Percentiles rank a stretch among this genome's conserved stretches.
Evolutionary conservation across 1,284 basidiomycete species (phyloP).

Genomic region (Leccinum insolens): DNA sequence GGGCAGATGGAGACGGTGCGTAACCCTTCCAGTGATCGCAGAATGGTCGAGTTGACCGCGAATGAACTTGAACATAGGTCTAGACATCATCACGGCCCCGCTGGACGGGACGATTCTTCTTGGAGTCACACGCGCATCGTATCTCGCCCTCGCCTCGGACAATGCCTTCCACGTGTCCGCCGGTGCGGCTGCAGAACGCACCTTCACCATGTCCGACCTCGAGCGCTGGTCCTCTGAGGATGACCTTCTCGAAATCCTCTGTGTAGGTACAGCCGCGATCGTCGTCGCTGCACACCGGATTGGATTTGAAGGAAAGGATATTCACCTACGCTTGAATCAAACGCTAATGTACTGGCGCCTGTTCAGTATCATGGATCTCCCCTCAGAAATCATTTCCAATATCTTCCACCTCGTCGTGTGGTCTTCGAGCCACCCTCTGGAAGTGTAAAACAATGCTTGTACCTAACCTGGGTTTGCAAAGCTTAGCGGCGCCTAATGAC

Average conservation of each 20-base stretch:
- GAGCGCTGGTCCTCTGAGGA: constrained; percentile 48
- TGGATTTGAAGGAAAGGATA: constrained; percentile 35
- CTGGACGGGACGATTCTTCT: constrained; percentile 78
- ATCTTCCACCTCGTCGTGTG: constrained; percentile 62
- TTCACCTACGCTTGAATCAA: constrained; percentile 33
- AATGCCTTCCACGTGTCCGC: constrained; percentile 13
- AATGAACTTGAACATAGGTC: constrained; percentile 31
- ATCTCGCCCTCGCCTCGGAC: constrained; percentile 59
- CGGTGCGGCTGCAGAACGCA: constrained; percentile 51
- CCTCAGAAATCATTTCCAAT: constrained; percentile 60
- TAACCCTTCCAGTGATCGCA: background rate
- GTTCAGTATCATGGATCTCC: constrained; percentile 64
- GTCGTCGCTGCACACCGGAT: constrained; percentile 43
- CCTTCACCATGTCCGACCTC: constrained; percentile 68
- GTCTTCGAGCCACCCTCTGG: constrained; percentile 40
- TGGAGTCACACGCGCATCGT: constrained; percentile 76
- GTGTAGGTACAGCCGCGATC: constrained; percentile 61
- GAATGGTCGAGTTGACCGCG: background rate
- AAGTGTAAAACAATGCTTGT: constrained; percentile 42
- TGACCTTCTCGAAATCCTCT: constrained; percentile 68
- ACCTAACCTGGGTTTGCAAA: constrained; percentile 59
- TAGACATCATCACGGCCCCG: constrained; percentile 74
- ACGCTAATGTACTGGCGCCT: constrained; percentile 43
- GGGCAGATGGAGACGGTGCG: constrained; percentile 44
- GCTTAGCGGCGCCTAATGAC: constrained; percentile 54